Base-by-base conservation (phyloP, 306 rosid species). In the Cucumis melo region DNA sequence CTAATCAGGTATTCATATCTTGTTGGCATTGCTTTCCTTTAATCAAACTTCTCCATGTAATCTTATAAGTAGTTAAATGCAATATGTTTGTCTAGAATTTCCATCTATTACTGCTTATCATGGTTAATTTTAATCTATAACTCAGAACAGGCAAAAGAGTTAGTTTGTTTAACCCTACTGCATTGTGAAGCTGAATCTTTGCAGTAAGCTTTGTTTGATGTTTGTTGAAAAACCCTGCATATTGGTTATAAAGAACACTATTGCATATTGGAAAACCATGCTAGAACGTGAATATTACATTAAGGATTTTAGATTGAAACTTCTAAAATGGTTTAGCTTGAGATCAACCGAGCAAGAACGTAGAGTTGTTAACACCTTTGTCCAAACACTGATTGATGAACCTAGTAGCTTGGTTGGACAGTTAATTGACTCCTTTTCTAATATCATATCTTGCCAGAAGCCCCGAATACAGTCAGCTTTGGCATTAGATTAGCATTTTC, bases 241-340 rank as follows among this genome's bases (percentile, higher is more conserved):
- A n/a, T n/a, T n/a, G n/a, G n/a, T n/a, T n/a, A n/a, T n/a, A n/a
- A n/a, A n/a, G n/a, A n/a, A n/a, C n/a, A n/a, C n/a, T n/a, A n/a
- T n/a, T n/a, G n/a, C n/a, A n/a, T n/a, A n/a, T n/a, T n/a, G n/a
- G n/a, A n/a, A n/a, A n/a, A n/a, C n/a, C n/a, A n/a, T n/a, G n/a
- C n/a, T n/a, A n/a, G 99, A 95, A 87, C 92, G 99, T 51, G 90
- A 92, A 83, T 91, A 98, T 74, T 97, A 95, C 82, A 87, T 95
- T 68, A 90, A 87, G 73, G 99, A 95, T 74, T 95, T 95, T 77
- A 86, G 99, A 80, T 81, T 95, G 90, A 95, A 92, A 80, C 87
- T 95, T 85, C 89, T 95, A 83, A 95, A 98, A 71, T 95, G 99
- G 99, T 95, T 95, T 85, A 95, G 99, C 86, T 88, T 95, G 92